Conservation (phyloP, 495 filamentous ascomycete species). For the Annulohypoxylon nitens region DNA sequence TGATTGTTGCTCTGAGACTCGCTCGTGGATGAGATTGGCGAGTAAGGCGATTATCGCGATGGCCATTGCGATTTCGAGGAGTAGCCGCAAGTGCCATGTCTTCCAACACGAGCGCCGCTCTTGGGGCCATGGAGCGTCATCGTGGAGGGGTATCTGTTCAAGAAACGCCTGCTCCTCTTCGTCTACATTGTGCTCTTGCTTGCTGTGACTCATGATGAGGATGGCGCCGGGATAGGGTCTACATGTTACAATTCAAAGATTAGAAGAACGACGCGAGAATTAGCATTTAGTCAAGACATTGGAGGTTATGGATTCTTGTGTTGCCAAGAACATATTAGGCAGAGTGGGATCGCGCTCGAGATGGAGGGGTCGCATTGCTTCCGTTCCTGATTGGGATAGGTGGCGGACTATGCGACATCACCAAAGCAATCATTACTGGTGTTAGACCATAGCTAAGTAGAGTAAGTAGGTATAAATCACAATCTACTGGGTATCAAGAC, state of each 20-base stretch:
- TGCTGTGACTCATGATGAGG: conserved; percentile 35
- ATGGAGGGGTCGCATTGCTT: conserved; percentile 23
- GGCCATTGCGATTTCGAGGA: conserved; percentile 46
- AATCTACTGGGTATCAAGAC: not conserved
- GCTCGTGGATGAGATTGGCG: conserved; percentile 23
- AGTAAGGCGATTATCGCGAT: conserved; percentile 37
- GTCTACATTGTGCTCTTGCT: conserved; percentile 48
- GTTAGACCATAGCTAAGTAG: not conserved
- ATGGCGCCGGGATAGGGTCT: not conserved
- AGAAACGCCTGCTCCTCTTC: conserved; percentile 49
- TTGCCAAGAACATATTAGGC: conserved; percentile 26
- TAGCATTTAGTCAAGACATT: not conserved
- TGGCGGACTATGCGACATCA: conserved; percentile 6
- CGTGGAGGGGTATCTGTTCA: conserved; percentile 11
- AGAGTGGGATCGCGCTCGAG: conserved; percentile 35
- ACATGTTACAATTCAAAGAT: not conserved
- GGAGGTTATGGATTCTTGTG: not conserved
- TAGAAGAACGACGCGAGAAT: not conserved
- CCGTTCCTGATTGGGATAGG: conserved; percentile 45
- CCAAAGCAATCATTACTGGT: not conserved
- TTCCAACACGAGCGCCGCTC: conserved; percentile 5
- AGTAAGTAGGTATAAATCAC: not conserved
- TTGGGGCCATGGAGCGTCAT: conserved; percentile 34
- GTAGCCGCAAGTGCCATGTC: conserved; percentile 41
- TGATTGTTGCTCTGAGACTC: conserved; percentile 21